Evolutionary conservation across 306 rosid species (phyloP), one percentile per base, ranked within the genome.

Genomic region (Canavalia gladiata): DNA sequence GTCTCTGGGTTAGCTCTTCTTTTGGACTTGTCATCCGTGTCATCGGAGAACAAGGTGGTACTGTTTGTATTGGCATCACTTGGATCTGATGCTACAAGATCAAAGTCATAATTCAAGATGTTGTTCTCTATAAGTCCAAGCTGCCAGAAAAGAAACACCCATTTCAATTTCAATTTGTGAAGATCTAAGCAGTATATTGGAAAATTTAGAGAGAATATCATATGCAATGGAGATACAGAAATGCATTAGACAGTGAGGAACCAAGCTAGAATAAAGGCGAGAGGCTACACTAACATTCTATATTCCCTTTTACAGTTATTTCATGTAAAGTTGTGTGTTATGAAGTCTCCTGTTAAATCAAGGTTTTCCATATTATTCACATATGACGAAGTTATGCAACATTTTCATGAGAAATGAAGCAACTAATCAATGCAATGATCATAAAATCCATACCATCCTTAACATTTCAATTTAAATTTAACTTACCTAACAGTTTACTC

Each of bases 51-150:
- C 85, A 94, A 79, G 71, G 98, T 91, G 77, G 97, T 91, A 83
- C 98, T 94, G 88, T 89, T 94, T 0, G 99, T 92, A 82, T 92
- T 89, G 57, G 97, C 93, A 80, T 94, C 95, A 75, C 98, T 96
- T 35, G 98, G 98, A 69, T 96, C 99, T 39, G 98, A 96, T 9
- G 78, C 91, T 73, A 89, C 92, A 67, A 83, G 68, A 79, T 96
- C 99, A 74, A 96, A 83, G 50, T 94, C 98, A 78, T 87, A 93
- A 84, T 54, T 92, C 86, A 89, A 77, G 79, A 96, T 81, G 83
- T 87, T 96, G 86, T 96, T 96, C 92, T 96, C 98, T 25, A 84
- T 87, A 45, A 96, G 95, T 75, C 99, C 99, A 90, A 96, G 99
- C 99, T 96, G 98, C 84, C 85, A 88, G 46, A 65, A 83, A 46